A percentile compares a stretch with the other conserved stretches of the same genome.
Conservation (phyloP, 1,139 yeast species). For the Keqinozyma sinolaborantium region DNA sequence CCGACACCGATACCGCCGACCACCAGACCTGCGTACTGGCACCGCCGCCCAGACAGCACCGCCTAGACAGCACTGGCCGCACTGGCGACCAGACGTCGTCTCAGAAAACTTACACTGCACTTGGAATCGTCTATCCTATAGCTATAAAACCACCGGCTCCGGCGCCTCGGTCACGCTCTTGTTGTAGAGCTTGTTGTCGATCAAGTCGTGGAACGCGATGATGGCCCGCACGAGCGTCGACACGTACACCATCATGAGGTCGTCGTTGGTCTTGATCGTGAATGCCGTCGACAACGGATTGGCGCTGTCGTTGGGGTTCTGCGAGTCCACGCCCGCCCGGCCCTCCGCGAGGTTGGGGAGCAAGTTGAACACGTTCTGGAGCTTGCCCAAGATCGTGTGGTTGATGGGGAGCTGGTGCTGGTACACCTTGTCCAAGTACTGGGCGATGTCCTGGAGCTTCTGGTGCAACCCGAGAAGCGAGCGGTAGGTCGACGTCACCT, state of each 20-base stretch:
- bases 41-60: too few species aligned
- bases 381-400: conserved; percentile 84
- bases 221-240: conserved; percentile 90
- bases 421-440: conserved; percentile 74
- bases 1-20: too few species aligned
- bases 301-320: conserved; percentile 16
- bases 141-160: too few species aligned
- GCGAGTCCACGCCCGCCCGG: conserved; percentile 8
- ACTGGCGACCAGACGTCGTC: too few species aligned
- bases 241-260: conserved; percentile 88
- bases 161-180: conserved; percentile 45
- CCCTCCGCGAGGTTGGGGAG: conserved; percentile 67
- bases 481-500: conserved; percentile 84
- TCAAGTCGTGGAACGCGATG: conserved; percentile 93
- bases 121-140: too few species aligned
- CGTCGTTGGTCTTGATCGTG: conserved; percentile 91
- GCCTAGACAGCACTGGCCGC: too few species aligned
- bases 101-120: too few species aligned
- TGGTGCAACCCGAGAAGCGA: conserved; percentile 84
- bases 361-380: conserved; percentile 92
- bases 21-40: too few species aligned
- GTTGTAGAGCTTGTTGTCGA: conserved; percentile 91
- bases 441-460: conserved; percentile 75
- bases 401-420: conserved; percentile 76
- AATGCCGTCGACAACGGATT: conserved; percentile 74